Base-by-base conservation (phyloP, 495 filamentous ascomycete genomes). In the Haplographium delicatum region DNA sequence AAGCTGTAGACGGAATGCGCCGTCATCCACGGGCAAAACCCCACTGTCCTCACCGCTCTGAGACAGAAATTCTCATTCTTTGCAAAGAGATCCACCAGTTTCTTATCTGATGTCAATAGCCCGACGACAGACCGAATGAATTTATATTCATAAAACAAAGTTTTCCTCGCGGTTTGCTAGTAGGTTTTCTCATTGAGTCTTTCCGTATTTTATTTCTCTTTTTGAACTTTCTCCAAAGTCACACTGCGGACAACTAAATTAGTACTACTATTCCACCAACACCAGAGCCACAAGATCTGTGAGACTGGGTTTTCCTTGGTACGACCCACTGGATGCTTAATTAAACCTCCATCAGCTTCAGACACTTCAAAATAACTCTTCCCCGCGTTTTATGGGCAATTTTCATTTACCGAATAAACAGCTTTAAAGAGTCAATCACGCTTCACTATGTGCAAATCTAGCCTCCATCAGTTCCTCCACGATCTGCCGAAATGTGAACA, bases 401-500 rank as follows among this genome's bases (percentile, higher is more conserved):
- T 25, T 7, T 5, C 26, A 44, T 24, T n/a, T 44, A 5, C 26
- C 26, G 19, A 10, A 43, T 3, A 16, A 15, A 24, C n/a, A 43
- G 2, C 39, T 15, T 43, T 23, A 9, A 31, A 11, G 24, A 28
- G 10, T 18, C 28, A 26, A 44, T 18, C 39, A 31, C 59, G 20
- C 7, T 15, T 22, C 50, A 50, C 28, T 3, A 82, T 82, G 79
- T 81, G 76, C 62, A 67, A 73, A 51, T 10, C 43, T 9, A 25
- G 39, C 64, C n/a, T 77, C 31, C 85, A 88, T 63, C 54, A 69
- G 27, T 81, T 87, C 59, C 78, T 91, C 27, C 64, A 70, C 30
- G 72, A 73, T 19, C 77, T 90, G 22, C 86, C 86, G 31, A 90
- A 88, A 72, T 84, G 78, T 66, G 87, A 90, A 56, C 86, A 89